These are phyloP conservation scores for Dryadomyces sulphureus DNA, from an alignment of 2,329 filamentous ascomycete genomes.

Conservation along the genomic window DNA sequence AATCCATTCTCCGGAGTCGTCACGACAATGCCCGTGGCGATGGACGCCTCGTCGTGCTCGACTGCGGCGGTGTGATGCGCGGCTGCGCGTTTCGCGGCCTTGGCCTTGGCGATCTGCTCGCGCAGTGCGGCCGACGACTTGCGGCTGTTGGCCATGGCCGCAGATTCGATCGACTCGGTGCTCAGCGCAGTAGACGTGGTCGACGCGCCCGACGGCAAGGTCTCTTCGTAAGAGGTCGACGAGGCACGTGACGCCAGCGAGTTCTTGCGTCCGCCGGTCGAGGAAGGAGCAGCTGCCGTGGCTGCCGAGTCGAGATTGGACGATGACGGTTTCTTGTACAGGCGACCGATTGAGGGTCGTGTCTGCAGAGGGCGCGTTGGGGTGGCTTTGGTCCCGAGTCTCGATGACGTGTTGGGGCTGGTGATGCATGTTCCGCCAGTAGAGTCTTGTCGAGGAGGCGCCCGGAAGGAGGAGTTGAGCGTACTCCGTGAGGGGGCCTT, in stretches of 20 bases:
- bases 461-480: neutral
- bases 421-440: neutral
- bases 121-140: slow-evolving; percentile 72
- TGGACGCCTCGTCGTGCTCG: neutral
- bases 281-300: slow-evolving; percentile 4
- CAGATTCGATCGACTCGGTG: slow-evolving; percentile 20
- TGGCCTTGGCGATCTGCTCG: slow-evolving; percentile 86
- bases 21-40: neutral
- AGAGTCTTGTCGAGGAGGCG: neutral
- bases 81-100: slow-evolving; percentile 56
- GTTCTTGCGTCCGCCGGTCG: slow-evolving; percentile 22
- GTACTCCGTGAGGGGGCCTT: slow-evolving; percentile 14
- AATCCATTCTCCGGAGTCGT: neutral
- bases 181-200: slow-evolving; percentile 23
- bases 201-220: slow-evolving; percentile 21
- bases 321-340: slow-evolving; percentile 41
- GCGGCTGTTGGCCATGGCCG: slow-evolving; percentile 15
- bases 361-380: slow-evolving; percentile 30
- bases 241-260: slow-evolving; percentile 25
- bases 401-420: neutral
- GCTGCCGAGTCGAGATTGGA: slow-evolving; percentile 20
- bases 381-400: slow-evolving; percentile 27
- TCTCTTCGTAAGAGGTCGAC: slow-evolving; percentile 22
- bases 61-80: slow-evolving; percentile 11
- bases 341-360: slow-evolving; percentile 35